Evolutionary conservation across 2,329 filamentous ascomycete genomes (phyloP).

Genomic region (Penicillium palitans): DNA sequence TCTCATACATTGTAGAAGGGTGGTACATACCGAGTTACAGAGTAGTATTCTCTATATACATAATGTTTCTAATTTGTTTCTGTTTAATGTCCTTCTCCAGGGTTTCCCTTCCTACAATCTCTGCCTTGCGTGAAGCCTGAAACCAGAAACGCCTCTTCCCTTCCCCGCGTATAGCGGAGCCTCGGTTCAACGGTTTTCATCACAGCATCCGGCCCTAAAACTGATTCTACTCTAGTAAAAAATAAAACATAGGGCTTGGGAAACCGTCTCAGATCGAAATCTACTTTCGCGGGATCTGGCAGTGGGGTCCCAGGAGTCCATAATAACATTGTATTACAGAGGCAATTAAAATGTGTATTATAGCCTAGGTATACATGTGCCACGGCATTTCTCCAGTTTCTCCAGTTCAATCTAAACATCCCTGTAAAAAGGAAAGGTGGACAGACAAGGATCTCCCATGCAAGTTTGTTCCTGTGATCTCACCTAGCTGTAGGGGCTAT

Average conservation of each 20-base stretch:
- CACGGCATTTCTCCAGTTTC: neutral
- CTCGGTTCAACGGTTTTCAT: conserved; percentile 17
- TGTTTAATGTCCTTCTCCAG: neutral
- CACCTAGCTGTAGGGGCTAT: conserved; percentile 1
- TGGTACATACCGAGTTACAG: neutral
- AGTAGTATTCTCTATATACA: too few species aligned
- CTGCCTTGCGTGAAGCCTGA: conserved; percentile 8
- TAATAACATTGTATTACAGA: conserved; percentile 9
- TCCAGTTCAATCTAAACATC: neutral
- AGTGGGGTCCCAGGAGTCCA: conserved; percentile 10
- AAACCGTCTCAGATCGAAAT: conserved; percentile 6
- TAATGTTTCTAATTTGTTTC: neutral
- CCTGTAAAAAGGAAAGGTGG: neutral
- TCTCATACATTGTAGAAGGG: neutral
- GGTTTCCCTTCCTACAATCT: neutral
- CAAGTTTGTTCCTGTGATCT: conserved; percentile 1
- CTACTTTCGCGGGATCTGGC: conserved; percentile 3
- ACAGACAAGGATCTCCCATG: conserved; percentile 6
- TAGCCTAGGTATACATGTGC: conserved; percentile 3
- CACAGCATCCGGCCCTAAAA: conserved; percentile 1
- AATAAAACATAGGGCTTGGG: conserved; percentile 5
- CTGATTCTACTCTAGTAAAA: neutral
- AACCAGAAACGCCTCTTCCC: conserved; percentile 9
- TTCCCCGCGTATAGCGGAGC: conserved; percentile 12
- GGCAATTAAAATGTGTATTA: neutral